These are phyloP conservation scores for Talaromyces sp. DNA, from an alignment of 2,329 filamentous ascomycete genomes.

Conservation along the genomic window DNA sequence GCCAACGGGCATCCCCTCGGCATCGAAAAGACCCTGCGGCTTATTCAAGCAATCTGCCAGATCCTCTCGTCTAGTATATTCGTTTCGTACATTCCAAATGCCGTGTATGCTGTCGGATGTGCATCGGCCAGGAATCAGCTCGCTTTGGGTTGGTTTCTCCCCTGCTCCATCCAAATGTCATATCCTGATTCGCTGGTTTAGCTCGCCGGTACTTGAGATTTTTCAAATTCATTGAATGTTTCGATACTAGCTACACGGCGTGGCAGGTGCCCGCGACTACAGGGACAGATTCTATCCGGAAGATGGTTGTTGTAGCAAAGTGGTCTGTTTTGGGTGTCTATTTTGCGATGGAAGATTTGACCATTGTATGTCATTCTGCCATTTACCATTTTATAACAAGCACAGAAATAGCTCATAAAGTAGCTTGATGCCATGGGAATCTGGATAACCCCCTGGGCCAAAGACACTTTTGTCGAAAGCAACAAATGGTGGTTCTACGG, in stretches of 20 bases:
- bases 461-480: conserved; percentile 52
- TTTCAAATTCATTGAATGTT: conserved; percentile 62
- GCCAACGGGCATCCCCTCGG: conserved; percentile 23
- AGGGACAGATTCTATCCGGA: conserved; percentile 19
- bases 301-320: conserved; percentile 49
- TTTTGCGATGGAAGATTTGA: conserved; percentile 60
- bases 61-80: conserved; percentile 18
- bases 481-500: conserved; percentile 67
- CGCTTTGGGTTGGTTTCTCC: conserved; percentile 35
- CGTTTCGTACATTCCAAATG: conserved; percentile 4
- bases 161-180: not conserved
- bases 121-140: conserved; percentile 35
- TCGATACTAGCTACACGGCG: conserved; percentile 48
- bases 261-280: conserved; percentile 11
- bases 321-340: conserved; percentile 62
- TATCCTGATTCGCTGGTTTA: not conserved
- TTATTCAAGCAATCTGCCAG: conserved; percentile 33
- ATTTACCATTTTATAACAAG: not conserved
- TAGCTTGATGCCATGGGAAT: conserved; percentile 50
- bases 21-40: conserved; percentile 35
- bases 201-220: conserved; percentile 60
- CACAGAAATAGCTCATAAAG: not conserved
- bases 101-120: conserved; percentile 28
- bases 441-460: conserved; percentile 38
- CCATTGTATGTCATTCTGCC: conserved; percentile 47